Evolutionary conservation across 2,329 filamentous ascomycete species (phyloP), one percentile per base, ranked within the genome.

Genomic region (Uncinocarpus reesii): DNA sequence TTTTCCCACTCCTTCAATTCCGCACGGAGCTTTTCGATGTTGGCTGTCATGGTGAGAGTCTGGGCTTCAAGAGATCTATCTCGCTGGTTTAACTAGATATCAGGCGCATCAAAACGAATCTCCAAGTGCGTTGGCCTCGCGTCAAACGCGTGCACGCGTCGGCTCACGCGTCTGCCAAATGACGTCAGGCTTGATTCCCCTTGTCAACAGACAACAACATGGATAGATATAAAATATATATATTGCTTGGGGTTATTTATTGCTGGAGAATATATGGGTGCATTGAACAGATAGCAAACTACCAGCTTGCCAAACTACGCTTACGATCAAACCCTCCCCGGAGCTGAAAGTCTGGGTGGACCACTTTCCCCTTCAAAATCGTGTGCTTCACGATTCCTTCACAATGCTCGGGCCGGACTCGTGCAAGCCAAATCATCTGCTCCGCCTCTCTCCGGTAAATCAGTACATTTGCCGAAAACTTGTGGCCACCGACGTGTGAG

Each of bases 391-490:
- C 79, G 50, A 98, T 79, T 53, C 90, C 93, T 73, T 95, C 89
- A 60, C 88, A 94, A 61, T 96, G 87, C 69, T 92, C 84, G 0
- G 90, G 90, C 62, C 72, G 69, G 18, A 95, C 81, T 48, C 90
- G 74, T 15, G 86, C 90, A 36, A 95, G 73, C 90, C 90, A 95
- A 57, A 95, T 93, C 55, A 89, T 89, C 71, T 95, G 89, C 41
- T 79, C 81, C 1, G 86, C 89, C 23, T 68, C 66, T 36, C 66
- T 63, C 7, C 67, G 64, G 65, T 98, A 96, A 1, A 98, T 74
- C 72, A 98, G 84, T 57, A 96, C 80, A 60, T 98, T 98, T 31
- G 92, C 92, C 35, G 83, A 82, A 69, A 93, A 96, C 71, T 95
- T 95, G 72, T 98, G 92, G 0, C 92, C 92, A 23, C 92, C 92